A percentile compares a stretch with the other conserved stretches of the same genome.
These are phyloP conservation scores for Paxillus involutus DNA, from an alignment of 768 basidiomycete genomes.

Conservation along the genomic window DNA sequence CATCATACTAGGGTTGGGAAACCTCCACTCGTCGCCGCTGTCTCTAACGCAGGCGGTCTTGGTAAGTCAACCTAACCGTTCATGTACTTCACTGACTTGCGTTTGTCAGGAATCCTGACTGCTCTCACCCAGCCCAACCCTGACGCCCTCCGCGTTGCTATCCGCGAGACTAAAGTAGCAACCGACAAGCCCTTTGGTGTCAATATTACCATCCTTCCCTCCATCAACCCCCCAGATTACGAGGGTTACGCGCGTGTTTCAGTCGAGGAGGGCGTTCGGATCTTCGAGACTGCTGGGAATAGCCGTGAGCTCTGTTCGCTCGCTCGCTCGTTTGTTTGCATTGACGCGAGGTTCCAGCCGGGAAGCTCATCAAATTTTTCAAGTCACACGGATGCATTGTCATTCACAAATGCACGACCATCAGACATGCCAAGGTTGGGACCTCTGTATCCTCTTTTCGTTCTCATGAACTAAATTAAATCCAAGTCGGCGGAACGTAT, in stretches of 20 bases:
- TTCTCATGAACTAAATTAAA: background rate
- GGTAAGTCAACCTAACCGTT: slow-evolving; percentile 39
- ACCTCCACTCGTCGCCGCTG: slow-evolving; percentile 71
- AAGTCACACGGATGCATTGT: slow-evolving; percentile 78
- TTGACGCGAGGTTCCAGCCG: slow-evolving; percentile 47
- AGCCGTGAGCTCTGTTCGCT: slow-evolving; percentile 56
- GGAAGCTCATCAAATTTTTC: slow-evolving; percentile 75
- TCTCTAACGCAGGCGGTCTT: slow-evolving; percentile 81
- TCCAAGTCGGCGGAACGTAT: slow-evolving; percentile 62
- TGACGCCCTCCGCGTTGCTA: slow-evolving; percentile 75
- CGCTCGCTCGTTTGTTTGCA: background rate
- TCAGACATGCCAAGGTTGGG: slow-evolving; percentile 78
- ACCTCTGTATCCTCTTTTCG: slow-evolving; percentile 25
- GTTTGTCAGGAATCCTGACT: slow-evolving; percentile 66
- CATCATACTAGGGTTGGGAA: slow-evolving; percentile 67
- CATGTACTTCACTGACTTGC: background rate
- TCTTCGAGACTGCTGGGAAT: slow-evolving; percentile 93
- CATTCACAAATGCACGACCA: slow-evolving; percentile 88
- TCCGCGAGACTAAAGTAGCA: slow-evolving; percentile 69
- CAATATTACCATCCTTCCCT: slow-evolving; percentile 84
- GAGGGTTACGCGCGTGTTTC: slow-evolving; percentile 79
- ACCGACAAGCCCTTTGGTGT: slow-evolving; percentile 82
- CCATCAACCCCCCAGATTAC: slow-evolving; percentile 90
- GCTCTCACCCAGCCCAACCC: slow-evolving; percentile 88
- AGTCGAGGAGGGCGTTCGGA: slow-evolving; percentile 82